Conservation (phyloP, 345 rosid species). For the Alliaria petiolata region DNA sequence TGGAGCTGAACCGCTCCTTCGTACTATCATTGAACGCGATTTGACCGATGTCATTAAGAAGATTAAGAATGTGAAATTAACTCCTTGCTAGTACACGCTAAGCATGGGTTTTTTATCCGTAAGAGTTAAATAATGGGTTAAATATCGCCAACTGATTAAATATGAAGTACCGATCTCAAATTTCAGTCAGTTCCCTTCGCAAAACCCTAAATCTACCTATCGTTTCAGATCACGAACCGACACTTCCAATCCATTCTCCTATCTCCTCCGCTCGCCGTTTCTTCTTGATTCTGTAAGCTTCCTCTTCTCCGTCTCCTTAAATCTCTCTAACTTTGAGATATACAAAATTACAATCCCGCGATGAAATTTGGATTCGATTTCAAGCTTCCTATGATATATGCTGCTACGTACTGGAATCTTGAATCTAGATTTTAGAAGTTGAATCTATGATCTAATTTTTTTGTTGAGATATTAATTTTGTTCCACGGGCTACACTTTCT, state of each 20-base stretch:
- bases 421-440: background rate
- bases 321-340: background rate
- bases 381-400: background rate
- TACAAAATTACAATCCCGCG: background rate
- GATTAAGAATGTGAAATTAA: too few species aligned
- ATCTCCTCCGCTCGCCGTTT: background rate
- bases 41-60: too few species aligned
- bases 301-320: background rate
- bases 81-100: too few species aligned
- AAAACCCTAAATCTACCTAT: constrained; percentile 24
- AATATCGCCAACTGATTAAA: background rate
- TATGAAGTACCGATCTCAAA: constrained; percentile 3
- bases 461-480: background rate
- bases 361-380: background rate
- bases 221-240: constrained; percentile 27
- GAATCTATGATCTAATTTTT: background rate
- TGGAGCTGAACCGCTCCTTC: too few species aligned
- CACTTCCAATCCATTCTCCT: background rate
- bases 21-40: too few species aligned
- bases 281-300: constrained; percentile 26
- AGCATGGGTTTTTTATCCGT: background rate
- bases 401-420: background rate
- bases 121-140: background rate
- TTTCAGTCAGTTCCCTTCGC: background rate
- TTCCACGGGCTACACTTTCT: background rate